Conservation (phyloP, 2,329 filamentous ascomycete species). For the Harringtonia lauricola region DNA sequence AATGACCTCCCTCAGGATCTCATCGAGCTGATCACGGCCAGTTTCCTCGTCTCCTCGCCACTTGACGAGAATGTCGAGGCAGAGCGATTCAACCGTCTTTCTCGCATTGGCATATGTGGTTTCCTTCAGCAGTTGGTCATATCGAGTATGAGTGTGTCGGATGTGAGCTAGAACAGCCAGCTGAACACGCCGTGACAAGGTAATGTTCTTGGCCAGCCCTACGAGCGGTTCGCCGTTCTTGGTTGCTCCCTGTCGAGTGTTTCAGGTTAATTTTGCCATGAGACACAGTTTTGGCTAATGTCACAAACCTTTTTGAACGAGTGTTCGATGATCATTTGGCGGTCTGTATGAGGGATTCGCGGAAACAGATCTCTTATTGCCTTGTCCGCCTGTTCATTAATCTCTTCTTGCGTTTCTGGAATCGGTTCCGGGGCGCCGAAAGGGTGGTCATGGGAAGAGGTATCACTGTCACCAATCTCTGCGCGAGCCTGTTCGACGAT, state of each 20-base stretch:
- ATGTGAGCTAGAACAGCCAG: slow-evolving; percentile 57
- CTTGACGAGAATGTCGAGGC: slow-evolving; percentile 56
- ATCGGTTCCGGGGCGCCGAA: slow-evolving; percentile 41
- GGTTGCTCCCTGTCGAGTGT: slow-evolving; percentile 28
- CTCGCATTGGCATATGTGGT: slow-evolving; percentile 48
- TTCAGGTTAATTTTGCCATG: not conserved
- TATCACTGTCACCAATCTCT: slow-evolving; percentile 15
- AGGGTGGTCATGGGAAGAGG: slow-evolving; percentile 14
- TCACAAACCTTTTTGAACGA: slow-evolving; percentile 49
- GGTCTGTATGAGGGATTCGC: slow-evolving; percentile 53
- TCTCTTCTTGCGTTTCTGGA: slow-evolving; percentile 45
- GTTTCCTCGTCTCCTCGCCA: slow-evolving; percentile 63
- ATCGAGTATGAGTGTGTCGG: slow-evolving; percentile 54
- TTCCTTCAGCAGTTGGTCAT: slow-evolving; percentile 49
- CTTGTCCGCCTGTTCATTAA: slow-evolving; percentile 50
- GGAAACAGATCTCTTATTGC: slow-evolving; percentile 54
- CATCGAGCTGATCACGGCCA: slow-evolving; percentile 54
- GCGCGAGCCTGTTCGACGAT: slow-evolving; percentile 46
- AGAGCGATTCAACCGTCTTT: slow-evolving; percentile 48
- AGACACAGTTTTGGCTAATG: not conserved
- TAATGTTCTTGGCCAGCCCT: slow-evolving; percentile 42
- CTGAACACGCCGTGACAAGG: slow-evolving; percentile 51
- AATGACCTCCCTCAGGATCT: slow-evolving; percentile 55
- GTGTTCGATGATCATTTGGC: slow-evolving; percentile 49
- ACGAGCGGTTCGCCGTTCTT: slow-evolving; percentile 45